Base-by-base conservation (phyloP, 352 stramenopile genomes). In the Phytophthora melonis region DNA sequence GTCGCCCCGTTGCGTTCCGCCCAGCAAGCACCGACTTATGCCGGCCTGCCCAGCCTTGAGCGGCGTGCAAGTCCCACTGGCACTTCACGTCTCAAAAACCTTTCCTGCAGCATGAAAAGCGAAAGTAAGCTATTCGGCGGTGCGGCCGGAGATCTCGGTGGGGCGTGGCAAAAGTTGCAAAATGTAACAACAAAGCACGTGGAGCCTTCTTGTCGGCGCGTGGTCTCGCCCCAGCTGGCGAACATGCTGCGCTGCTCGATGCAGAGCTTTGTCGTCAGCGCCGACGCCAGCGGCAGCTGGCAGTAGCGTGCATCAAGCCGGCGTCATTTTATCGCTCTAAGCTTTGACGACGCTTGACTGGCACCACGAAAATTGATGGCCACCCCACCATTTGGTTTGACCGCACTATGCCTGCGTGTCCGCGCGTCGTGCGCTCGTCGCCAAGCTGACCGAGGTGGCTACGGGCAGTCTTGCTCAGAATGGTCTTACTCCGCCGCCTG, bases 251-350 rank as follows among this genome's bases (percentile, higher is more conserved):
- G 36, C n/a, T 23, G 36, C 49, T 36, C 54, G 21, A 65, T 61
- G 65, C 41, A 69, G 41, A 32, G 36, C 39, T 58, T 54, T 18
- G 41, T 45, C 39, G 7, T 11, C 11, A 68, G 36, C 39, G 2
- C 21, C 64, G 34, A 66, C 65, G 55, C 45, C 54, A 74, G 61
- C 32, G 47, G 62, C 68, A 75, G 54, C 25, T 75, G 68, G 45
- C 41, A 19, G 55, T 54, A 41, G 34, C 63, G 55, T 67, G 62
- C 63, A 39, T 71, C 68, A 70, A 74, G 68, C 55, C 61, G 36
- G 60, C 43, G 45, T 23, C 56, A 49, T 14, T 63, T 45, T 52
- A 18, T 64, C 23, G 56, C 23, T 30, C 8, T 10, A 60, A 41
- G 34, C 34, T 41, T 41, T 61, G 57, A 66, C 30, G 56, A 43